Conservation (phyloP, 805 yeast genomes). For the Pichia manshurica region DNA sequence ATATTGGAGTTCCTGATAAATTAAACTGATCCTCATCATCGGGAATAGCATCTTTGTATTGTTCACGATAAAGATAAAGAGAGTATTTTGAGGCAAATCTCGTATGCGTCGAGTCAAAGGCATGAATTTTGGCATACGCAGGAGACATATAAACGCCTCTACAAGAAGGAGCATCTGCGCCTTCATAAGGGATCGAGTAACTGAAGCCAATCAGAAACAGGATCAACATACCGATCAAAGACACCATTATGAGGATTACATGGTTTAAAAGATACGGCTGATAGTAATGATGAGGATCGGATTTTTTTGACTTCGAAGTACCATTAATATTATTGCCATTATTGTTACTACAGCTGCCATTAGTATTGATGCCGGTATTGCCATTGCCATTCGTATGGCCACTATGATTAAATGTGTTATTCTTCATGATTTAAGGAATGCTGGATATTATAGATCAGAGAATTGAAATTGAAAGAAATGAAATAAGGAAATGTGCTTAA, state of each 20-base stretch:
- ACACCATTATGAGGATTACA: not conserved
- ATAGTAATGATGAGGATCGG: not conserved
- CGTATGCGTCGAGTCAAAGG: slow-evolving; percentile 67
- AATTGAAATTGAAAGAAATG: too few species aligned
- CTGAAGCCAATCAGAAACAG: slow-evolving; percentile 25
- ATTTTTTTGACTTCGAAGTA: not conserved
- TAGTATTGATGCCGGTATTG: not conserved
- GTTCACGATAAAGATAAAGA: slow-evolving; percentile 83
- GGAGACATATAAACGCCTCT: slow-evolving; percentile 75
- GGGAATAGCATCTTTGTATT: slow-evolving; percentile 58
- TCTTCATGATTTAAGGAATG: too few species aligned
- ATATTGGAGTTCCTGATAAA: slow-evolving; percentile 73
- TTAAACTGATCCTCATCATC: slow-evolving; percentile 25
- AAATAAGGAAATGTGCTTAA: too few species aligned
- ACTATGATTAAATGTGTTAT: too few species aligned
- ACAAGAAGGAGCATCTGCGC: slow-evolving; percentile 51
- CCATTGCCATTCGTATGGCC: not conserved
- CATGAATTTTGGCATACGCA: slow-evolving; percentile 67
- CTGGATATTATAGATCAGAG: too few species aligned
- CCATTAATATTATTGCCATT: not conserved
- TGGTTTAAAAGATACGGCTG: not conserved
- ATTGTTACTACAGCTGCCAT: not conserved
- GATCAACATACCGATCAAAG: slow-evolving; percentile 23
- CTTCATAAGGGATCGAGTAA: slow-evolving; percentile 29
- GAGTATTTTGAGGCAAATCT: slow-evolving; percentile 75